A percentile compares a stretch with the other conserved stretches of the same genome.
These are phyloP conservation scores for Rostrohypoxylon terebratum DNA, from an alignment of 495 filamentous ascomycete genomes.

Conservation along the genomic window DNA sequence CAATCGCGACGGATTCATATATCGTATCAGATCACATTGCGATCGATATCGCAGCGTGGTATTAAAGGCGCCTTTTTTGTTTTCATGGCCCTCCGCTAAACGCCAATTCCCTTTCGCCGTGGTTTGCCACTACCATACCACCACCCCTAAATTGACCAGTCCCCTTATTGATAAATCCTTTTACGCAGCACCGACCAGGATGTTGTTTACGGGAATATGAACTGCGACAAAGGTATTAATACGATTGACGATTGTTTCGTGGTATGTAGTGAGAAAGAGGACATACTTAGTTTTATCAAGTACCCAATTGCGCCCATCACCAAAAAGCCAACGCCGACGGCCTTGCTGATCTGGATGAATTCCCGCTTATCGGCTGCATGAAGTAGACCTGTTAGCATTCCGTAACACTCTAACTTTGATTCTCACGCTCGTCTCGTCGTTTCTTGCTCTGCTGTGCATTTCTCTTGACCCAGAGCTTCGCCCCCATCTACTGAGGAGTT, in stretches of 20 bases:
- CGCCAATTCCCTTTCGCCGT: conserved; percentile 3
- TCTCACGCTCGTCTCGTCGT: background rate
- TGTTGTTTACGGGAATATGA: conserved; percentile 58
- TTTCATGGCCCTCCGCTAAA: background rate
- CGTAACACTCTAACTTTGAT: background rate
- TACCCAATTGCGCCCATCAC: conserved; percentile 84
- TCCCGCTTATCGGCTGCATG: conserved; percentile 75
- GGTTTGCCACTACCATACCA: background rate
- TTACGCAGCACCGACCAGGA: conserved; percentile 61
- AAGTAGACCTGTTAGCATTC: conserved; percentile 39
- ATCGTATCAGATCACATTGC: conserved; percentile 18
- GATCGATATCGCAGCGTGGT: conserved; percentile 15
- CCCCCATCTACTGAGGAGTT: background rate
- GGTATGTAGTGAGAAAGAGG: conserved; percentile 52
- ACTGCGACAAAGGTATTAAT: conserved; percentile 33
- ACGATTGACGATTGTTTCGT: conserved; percentile 52
- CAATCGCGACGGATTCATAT: conserved; percentile 13
- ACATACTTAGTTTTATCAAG: conserved; percentile 90
- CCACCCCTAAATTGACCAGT: background rate
- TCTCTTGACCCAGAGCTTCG: background rate
- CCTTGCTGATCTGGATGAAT: conserved; percentile 95
- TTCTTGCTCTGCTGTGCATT: background rate
- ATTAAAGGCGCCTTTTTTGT: conserved; percentile 16
- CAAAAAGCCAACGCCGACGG: conserved; percentile 91
- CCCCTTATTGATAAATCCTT: conserved; percentile 9